phyloP scores from a whole-genome alignment of 306 rosid species.

The Fragaria nilgerrensis region DNA sequence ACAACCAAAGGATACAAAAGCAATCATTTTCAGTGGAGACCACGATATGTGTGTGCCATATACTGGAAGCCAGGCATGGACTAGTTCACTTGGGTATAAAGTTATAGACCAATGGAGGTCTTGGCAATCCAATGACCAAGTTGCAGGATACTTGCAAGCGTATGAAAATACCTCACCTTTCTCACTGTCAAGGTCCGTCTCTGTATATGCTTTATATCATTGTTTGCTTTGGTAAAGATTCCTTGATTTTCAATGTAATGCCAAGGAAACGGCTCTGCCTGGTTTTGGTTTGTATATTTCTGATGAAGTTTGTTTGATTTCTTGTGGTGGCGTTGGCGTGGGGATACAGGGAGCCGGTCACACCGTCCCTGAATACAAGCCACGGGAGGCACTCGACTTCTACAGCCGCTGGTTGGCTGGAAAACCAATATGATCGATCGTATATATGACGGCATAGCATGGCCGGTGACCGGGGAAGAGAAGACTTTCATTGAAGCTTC shows the following conservation, averaged over 20 bases:
- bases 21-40: slow-evolving; percentile 73
- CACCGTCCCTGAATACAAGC: slow-evolving; percentile 78
- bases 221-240: background rate
- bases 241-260: background rate
- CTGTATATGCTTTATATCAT: background rate
- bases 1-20: slow-evolving; percentile 51
- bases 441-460: background rate
- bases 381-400: slow-evolving; percentile 64
- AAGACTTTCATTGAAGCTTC: background rate
- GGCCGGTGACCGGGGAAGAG: background rate
- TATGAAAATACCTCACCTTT: slow-evolving; percentile 43
- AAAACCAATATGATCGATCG: slow-evolving; percentile 20
- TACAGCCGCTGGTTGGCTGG: slow-evolving; percentile 59
- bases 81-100: slow-evolving; percentile 56
- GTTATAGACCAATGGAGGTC: slow-evolving; percentile 58
- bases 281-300: background rate
- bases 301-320: background rate
- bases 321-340: background rate
- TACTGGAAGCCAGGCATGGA: slow-evolving; percentile 80
- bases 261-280: too few relatives aligned
- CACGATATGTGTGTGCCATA: slow-evolving; percentile 87
- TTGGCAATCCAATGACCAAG: slow-evolving; percentile 53
- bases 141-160: slow-evolving; percentile 56
- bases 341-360: slow-evolving; percentile 70
- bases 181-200: slow-evolving; percentile 45